These are phyloP conservation scores for Puya raimondii DNA, from an alignment of 176 grass and related monocot species.

Conservation along the genomic window DNA sequence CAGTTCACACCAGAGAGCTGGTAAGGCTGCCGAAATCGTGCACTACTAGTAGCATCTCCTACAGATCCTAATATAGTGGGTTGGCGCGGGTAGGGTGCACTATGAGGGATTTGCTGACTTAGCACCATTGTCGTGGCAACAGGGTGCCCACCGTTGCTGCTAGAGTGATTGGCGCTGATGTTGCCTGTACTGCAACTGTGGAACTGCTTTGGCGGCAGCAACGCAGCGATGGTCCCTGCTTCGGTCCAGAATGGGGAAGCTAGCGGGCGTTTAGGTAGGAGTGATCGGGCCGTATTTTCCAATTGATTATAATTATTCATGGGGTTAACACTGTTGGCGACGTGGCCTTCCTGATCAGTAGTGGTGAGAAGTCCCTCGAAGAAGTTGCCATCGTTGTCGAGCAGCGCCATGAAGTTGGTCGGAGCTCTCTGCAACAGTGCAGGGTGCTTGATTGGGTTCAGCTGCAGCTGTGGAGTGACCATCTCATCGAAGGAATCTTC, in stretches of 20 bases:
- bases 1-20: conserved; percentile 74
- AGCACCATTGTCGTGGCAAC: conserved; percentile 30
- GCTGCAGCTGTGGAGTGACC: conserved; percentile 9
- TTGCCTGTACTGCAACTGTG: conserved; percentile 13
- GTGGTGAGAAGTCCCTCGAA: conserved; percentile 47
- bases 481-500: conserved; percentile 48
- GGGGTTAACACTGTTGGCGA: conserved; percentile 12
- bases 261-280: conserved; percentile 19
- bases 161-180: conserved; percentile 8
- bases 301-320: conserved; percentile 4
- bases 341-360: conserved; percentile 16
- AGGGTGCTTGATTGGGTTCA: background rate
- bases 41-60: conserved; percentile 18
- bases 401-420: conserved; percentile 22
- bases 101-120: conserved; percentile 21
- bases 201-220: conserved; percentile 36
- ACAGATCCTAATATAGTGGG: conserved; percentile 33
- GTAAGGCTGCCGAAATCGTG: conserved; percentile 44
- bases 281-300: conserved; percentile 15
- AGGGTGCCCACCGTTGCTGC: conserved; percentile 14
- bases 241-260: conserved; percentile 44
- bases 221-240: conserved; percentile 1
- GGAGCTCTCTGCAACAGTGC: conserved; percentile 12
- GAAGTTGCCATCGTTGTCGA: conserved; percentile 62
- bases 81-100: conserved; percentile 20